These are phyloP conservation scores for Podaxis sp. DNA, from an alignment of 768 basidiomycete species.

Conservation along the genomic window DNA sequence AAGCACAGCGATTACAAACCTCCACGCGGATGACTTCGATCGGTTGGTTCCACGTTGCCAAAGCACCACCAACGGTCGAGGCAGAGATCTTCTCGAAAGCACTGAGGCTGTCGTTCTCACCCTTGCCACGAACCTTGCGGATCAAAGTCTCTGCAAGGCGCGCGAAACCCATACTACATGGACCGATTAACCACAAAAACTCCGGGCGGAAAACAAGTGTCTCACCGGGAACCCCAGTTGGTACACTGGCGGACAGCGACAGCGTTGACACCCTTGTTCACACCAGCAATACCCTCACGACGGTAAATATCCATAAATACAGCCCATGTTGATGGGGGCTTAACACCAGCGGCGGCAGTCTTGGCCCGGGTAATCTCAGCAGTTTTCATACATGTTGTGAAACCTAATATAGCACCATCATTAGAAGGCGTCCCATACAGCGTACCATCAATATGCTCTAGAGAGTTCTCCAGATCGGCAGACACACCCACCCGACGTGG, in stretches of 20 bases:
- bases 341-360: conserved; percentile 78
- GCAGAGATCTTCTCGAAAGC: conserved; percentile 86
- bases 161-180: conserved; percentile 88
- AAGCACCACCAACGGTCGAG: conserved; percentile 88
- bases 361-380: conserved; percentile 97
- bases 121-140: conserved; percentile 74
- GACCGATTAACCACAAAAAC: neutral
- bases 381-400: conserved; percentile 99
- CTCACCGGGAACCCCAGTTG: conserved; percentile 90
- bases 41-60: conserved; percentile 99
- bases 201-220: neutral
- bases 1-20: conserved; percentile 39
- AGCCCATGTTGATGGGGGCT: conserved; percentile 90
- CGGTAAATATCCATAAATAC: conserved; percentile 95
- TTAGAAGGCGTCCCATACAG: neutral
- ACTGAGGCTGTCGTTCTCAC: conserved; percentile 70
- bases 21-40: conserved; percentile 98
- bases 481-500: neutral
- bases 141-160: conserved; percentile 86
- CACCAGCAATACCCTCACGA: conserved; percentile 89
- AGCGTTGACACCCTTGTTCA: conserved; percentile 99
- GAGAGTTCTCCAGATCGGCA: neutral
- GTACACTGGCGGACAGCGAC: conserved; percentile 91
- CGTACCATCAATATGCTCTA: neutral
- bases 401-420: conserved; percentile 50